Base-by-base conservation (phyloP, 2,329 filamentous ascomycete species). In the Pseudovirgaria hyperparasitica region DNA sequence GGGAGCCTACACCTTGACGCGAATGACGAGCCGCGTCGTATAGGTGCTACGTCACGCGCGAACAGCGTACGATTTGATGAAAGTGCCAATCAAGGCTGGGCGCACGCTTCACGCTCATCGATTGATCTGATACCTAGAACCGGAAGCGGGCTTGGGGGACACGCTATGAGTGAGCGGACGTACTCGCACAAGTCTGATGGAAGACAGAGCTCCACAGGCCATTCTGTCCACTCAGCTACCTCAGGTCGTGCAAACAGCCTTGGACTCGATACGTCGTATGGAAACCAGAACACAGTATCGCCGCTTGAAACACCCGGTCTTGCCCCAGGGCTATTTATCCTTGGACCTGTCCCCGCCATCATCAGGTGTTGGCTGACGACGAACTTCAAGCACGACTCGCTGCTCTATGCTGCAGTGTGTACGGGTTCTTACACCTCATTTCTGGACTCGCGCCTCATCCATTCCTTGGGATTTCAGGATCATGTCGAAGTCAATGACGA, bases 1-100 rank as follows among this genome's bases (percentile, higher is more conserved):
- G 78, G 76, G 27, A 82, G 80, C 28, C 67, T 94, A 31, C 82
- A 86, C 32, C 65, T 96, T 5, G 87, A 93, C 37, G 70, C 77
- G 5, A 86, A 93, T 35, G 85, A 96, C 36, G 80, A 86, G 47
- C 81, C 81, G 17, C 76, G 84, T 31, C 74, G 84, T 19, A 72
- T 87, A 36, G 82, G 90, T 28, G 82, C 82, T 12, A 79, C 84
- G 11, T 98, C 90, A 11, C 72, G 90, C 41, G 87, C 90, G 25
- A 96, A 96, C 50, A 96, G 90, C 48, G 90, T 98, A 40, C 81
- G 90, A 19, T 98, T 98, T 45, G 90, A 96, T 48, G 87, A 96
- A 51, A 93, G 84, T 46, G 86, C 87, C 9, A 74, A 93, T 41
- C 85, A 93, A 42, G 80, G 82, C 25, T 92, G 90, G 72, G 77